A percentile compares a stretch with the other conserved stretches of the same genome.
Evolutionary conservation across 768 basidiomycete genomes (phyloP).

Genomic region (Crepidotus variabilis): DNA sequence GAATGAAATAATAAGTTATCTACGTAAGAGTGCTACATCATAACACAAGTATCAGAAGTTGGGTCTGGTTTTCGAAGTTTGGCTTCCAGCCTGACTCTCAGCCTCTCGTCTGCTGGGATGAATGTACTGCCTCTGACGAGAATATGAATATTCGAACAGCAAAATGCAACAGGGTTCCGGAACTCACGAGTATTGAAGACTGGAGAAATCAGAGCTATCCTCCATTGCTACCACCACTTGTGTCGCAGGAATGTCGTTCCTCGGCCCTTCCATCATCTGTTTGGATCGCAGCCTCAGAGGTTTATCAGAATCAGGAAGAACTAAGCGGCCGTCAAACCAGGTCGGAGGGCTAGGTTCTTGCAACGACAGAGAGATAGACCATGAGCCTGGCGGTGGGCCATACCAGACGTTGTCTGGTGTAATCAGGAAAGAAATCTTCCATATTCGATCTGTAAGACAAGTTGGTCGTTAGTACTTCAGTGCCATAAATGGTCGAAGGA

Average conservation of each 20-base stretch:
- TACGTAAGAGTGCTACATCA: background rate
- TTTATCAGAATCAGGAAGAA: slow-evolving; percentile 18
- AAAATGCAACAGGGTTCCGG: background rate
- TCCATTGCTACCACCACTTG: slow-evolving; percentile 16
- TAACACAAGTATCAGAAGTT: background rate
- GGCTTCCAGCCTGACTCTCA: slow-evolving; percentile 39
- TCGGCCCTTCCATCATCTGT: slow-evolving; percentile 8
- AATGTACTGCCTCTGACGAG: slow-evolving; percentile 37
- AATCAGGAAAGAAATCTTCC: slow-evolving; percentile 43
- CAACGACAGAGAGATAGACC: slow-evolving; percentile 49
- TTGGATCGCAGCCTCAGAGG: slow-evolving; percentile 6
- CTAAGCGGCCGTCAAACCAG: slow-evolving; percentile 48
- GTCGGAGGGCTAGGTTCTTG: slow-evolving; percentile 57
- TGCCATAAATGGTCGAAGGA: background rate
- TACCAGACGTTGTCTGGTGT: slow-evolving; percentile 11
- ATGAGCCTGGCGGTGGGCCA: slow-evolving; percentile 32
- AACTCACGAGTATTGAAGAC: slow-evolving; percentile 38
- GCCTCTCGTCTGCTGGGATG: slow-evolving; percentile 34
- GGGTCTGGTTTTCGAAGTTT: slow-evolving; percentile 33
- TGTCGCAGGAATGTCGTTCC: slow-evolving; percentile 12
- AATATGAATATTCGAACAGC: background rate
- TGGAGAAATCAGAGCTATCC: slow-evolving; percentile 14
- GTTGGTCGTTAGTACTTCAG: background rate
- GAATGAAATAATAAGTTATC: background rate
- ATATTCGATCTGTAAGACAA: slow-evolving; percentile 45